These are phyloP conservation scores for Serendipita sp. DNA, from an alignment of 768 basidiomycete species.

Conservation along the genomic window DNA sequence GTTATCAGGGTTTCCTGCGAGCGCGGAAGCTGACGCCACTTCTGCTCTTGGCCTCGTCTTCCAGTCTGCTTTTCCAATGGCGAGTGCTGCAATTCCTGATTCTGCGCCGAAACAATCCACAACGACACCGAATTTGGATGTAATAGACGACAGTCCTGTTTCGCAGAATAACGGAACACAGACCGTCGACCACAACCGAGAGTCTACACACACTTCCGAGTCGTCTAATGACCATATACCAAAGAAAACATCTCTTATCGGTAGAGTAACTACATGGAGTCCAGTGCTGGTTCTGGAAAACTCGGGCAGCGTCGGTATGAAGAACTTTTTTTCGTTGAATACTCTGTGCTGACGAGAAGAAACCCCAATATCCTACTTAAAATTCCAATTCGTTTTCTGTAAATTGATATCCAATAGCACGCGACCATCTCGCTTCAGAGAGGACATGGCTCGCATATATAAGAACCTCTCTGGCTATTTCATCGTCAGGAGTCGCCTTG, in stretches of 20 bases:
- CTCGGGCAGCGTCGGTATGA: constrained; percentile 32
- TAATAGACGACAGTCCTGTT: neutral
- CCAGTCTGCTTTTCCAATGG: no score
- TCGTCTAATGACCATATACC: neutral
- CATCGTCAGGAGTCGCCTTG: constrained; percentile 43
- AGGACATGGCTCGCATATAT: constrained; percentile 48
- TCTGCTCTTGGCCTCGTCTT: no score
- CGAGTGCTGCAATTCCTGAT: no score
- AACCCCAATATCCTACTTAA: neutral
- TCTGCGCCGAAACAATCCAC: neutral
- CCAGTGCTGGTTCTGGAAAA: constrained; percentile 31
- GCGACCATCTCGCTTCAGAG: constrained; percentile 49
- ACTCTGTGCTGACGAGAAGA: neutral
- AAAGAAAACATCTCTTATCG: neutral
- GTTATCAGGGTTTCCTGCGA: no score
- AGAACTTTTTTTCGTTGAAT: neutral
- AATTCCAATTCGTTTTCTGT: neutral
- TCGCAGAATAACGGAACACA: neutral
- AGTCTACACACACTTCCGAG: neutral
- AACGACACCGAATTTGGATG: neutral
- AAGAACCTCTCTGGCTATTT: constrained; percentile 44
- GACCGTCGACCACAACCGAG: neutral
- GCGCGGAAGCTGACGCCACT: no score
- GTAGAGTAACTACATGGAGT: neutral
- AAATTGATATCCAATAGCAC: constrained; percentile 20